Evolutionary conservation across 2,329 filamentous ascomycete species (phyloP), one percentile per base, ranked within the genome.

Genomic region (Sporothrix mexicana): DNA sequence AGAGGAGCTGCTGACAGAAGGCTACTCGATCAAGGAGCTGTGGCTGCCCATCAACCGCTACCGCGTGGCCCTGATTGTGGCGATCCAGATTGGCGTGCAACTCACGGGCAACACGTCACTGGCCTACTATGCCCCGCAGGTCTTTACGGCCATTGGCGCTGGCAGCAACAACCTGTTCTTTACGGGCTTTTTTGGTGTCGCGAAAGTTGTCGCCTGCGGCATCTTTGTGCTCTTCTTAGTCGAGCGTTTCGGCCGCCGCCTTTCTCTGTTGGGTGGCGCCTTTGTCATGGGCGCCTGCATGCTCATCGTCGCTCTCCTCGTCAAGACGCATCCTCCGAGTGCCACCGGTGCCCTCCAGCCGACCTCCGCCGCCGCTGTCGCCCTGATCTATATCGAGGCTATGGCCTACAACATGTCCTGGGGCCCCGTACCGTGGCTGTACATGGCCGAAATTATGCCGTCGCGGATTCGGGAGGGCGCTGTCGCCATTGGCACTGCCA

Each of bases 401-500:
- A 93, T 93, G 79, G 92, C 91, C 91, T 61, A 86, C 86, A 3
- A 91, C 90, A 61, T 59, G 15, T 61, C 69, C 1, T 93, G 91
- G 91, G 90, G 90, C 0, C 86, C 86, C 0, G 78, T 83, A 2
- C 80, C 69, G 30, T 86, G 85, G 85, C 84, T 87, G 36, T 85
- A 89, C 17, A 88, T 85, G 0, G 87, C 88, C 69, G 89, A 91
- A 79, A 88, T 91, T 75, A 91, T 85, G 80, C 88, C 88, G 1
- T 84, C 91, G 61, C 88, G 87, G 81, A 84, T 85, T 66, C 88
- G 91, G 66, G 90, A 90, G 17, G 87, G 87, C 77, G 87, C 85
- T 4, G 87, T 93, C 76, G 88, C 87, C 55, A 87, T 93, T 72
- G 88, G 90, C 2, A 92, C 91, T 0, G 91, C 92, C 1, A 90